These are phyloP conservation scores for Lycium ferocissimum DNA, from an alignment of 257 asterid species.

Conservation along the genomic window DNA sequence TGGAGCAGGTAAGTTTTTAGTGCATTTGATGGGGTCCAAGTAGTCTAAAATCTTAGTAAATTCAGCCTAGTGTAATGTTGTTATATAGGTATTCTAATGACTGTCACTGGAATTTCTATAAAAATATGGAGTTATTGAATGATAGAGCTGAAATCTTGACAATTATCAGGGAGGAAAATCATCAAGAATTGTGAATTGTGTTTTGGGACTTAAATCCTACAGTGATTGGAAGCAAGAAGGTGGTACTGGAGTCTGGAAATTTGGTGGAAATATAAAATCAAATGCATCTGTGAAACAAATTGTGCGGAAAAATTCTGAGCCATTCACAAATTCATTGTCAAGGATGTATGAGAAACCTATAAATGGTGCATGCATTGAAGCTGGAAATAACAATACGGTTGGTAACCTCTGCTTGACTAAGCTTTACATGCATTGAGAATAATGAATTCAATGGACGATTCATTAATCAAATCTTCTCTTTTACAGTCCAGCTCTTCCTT, in stretches of 20 bases:
- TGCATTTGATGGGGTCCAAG: slow-evolving; percentile 19
- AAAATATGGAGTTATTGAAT: neutral
- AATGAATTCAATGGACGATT: neutral
- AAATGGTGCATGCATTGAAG: slow-evolving; percentile 46
- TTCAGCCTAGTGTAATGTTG: neutral
- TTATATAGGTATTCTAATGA: neutral
- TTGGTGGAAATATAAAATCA: slow-evolving; percentile 82
- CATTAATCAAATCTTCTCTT: slow-evolving; percentile 16
- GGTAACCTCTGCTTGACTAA: slow-evolving; percentile 34
- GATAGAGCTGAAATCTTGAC: slow-evolving; percentile 15
- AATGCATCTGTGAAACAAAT: slow-evolving; percentile 67
- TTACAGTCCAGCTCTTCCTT: slow-evolving; percentile 82
- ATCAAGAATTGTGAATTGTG: slow-evolving; percentile 88
- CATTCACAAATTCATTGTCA: slow-evolving; percentile 71
- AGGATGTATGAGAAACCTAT: slow-evolving; percentile 66
- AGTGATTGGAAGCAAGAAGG: slow-evolving; percentile 85
- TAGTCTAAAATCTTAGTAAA: neutral
- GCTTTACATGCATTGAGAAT: slow-evolving; percentile 21
- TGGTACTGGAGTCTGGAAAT: slow-evolving; percentile 82
- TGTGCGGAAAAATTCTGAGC: slow-evolving; percentile 87
- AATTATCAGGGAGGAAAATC: slow-evolving; percentile 88
- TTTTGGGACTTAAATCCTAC: slow-evolving; percentile 88
- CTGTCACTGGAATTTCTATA: slow-evolving; percentile 3
- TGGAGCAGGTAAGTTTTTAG: slow-evolving; percentile 70
- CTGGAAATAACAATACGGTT: slow-evolving; percentile 62